These are phyloP conservation scores for Poronia punctata DNA, from an alignment of 495 filamentous ascomycete genomes.

Conservation along the genomic window DNA sequence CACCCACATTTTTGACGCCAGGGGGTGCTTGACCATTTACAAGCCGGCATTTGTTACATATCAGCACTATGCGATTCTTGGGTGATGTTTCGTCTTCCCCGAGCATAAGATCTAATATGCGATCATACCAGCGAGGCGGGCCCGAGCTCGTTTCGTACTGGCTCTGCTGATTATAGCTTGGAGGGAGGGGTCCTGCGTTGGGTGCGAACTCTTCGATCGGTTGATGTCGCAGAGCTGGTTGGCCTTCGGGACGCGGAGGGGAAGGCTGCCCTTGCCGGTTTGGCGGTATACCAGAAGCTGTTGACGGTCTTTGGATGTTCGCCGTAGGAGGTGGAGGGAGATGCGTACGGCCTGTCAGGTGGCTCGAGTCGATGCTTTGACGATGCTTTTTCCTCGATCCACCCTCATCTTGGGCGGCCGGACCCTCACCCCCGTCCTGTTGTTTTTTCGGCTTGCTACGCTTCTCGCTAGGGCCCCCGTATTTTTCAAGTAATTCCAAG, in stretches of 20 bases:
- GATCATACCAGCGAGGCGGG: constrained; percentile 82
- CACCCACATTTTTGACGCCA: constrained; percentile 66
- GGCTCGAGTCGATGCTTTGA: constrained; percentile 15
- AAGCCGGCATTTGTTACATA: constrained; percentile 74
- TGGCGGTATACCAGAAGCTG: constrained; percentile 18
- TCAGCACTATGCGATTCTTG: constrained; percentile 83
- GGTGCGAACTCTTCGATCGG: constrained; percentile 48
- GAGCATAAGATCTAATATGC: constrained; percentile 81
- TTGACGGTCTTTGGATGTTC: constrained; percentile 56
- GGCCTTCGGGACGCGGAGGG: not conserved
- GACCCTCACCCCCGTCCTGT: constrained; percentile 12
- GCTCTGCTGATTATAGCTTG: constrained; percentile 18
- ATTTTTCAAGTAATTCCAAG: constrained; percentile 87
- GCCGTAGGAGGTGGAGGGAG: constrained; percentile 76
- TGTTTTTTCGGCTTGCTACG: constrained; percentile 34
- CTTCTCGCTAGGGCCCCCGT: constrained; percentile 59
- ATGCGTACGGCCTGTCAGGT: constrained; percentile 41
- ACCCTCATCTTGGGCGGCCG: constrained; percentile 6
- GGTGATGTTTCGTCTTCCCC: constrained; percentile 93
- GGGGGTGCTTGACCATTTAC: constrained; percentile 97
- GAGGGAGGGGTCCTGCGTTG: constrained; percentile 49
- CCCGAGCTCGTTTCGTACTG: constrained; percentile 40
- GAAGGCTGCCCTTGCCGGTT: constrained; percentile 11
- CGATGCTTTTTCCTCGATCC: constrained; percentile 15
- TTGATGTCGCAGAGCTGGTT: constrained; percentile 17